A percentile compares a stretch with the other conserved stretches of the same genome.
phyloP scores from a whole-genome alignment of 2,329 filamentous ascomycete species.

The Colletotrichum scovillei region DNA sequence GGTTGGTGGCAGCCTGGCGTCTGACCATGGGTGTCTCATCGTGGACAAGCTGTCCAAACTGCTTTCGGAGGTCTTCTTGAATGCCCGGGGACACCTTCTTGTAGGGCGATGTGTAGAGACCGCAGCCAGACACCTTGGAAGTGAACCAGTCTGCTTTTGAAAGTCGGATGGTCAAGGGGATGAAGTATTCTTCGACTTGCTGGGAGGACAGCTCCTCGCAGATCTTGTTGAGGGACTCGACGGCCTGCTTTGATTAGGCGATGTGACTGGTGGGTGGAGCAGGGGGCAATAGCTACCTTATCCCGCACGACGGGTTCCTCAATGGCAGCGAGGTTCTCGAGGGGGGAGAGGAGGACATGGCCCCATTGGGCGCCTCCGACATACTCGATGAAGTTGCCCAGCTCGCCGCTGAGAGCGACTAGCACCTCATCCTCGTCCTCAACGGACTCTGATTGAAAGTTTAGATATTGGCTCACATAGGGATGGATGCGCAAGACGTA shows the following conservation, averaged over 20 bases:
- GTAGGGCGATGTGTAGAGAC: conserved; percentile 94
- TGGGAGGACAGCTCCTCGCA: conserved; percentile 90
- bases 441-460: conserved; percentile 80
- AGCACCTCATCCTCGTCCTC: conserved; percentile 99
- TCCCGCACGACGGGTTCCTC: conserved; percentile 97
- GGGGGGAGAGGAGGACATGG: conserved; percentile 94
- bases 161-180: conserved; percentile 92
- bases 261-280: conserved; percentile 22
- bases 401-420: conserved; percentile 95
- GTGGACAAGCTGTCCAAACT: conserved; percentile 93
- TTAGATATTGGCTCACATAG: conserved; percentile 36
- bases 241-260: conserved; percentile 70
- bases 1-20: conserved; percentile 94
- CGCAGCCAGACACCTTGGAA: conserved; percentile 97
- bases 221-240: conserved; percentile 99
- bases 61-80: conserved; percentile 90
- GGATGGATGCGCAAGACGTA: conserved; percentile 60
- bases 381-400: conserved; percentile 97
- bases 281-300: conserved; percentile 72
- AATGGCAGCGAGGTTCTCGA: conserved; percentile 98
- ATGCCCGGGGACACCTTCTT: conserved; percentile 87
- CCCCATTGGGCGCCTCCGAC: conserved; percentile 94
- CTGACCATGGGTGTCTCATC: conserved; percentile 99
- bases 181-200: conserved; percentile 97
- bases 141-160: conserved; percentile 99